phyloP scores from a whole-genome alignment of 2,329 filamentous ascomycete genomes.

The Xylaria sp. region DNA sequence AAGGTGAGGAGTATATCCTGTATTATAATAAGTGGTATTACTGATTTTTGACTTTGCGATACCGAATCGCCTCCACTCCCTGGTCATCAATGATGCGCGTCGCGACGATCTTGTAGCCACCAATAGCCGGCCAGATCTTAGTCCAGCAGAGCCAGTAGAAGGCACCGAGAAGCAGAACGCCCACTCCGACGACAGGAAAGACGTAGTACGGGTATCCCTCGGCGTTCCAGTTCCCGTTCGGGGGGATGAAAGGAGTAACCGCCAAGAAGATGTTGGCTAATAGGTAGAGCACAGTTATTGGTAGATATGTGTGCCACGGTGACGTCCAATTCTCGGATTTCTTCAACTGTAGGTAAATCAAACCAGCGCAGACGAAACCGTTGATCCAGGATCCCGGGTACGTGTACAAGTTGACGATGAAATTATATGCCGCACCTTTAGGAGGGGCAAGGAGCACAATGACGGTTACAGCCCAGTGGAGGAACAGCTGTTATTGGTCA shows the following conservation, averaged over 20 bases:
- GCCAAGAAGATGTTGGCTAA: slow-evolving; percentile 64
- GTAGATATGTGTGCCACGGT: slow-evolving; percentile 63
- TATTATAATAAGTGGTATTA: slow-evolving; percentile 16
- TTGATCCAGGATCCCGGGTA: slow-evolving; percentile 67
- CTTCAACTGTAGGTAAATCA: slow-evolving; percentile 63
- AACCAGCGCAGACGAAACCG: slow-evolving; percentile 60
- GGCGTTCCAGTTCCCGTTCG: slow-evolving; percentile 58
- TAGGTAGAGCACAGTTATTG: slow-evolving; percentile 60
- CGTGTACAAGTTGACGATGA: slow-evolving; percentile 68
- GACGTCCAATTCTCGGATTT: slow-evolving; percentile 64
- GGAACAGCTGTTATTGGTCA: slow-evolving; percentile 58
- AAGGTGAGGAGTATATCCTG: too few species aligned
- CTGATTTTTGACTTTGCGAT: slow-evolving; percentile 46
- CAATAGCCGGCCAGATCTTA: slow-evolving; percentile 60
- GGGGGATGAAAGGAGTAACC: slow-evolving; percentile 66
- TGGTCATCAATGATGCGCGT: slow-evolving; percentile 56
- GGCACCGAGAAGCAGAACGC: slow-evolving; percentile 61
- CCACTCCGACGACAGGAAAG: slow-evolving; percentile 65
- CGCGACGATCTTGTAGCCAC: slow-evolving; percentile 61
- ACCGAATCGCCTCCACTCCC: slow-evolving; percentile 47
- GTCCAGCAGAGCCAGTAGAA: slow-evolving; percentile 66
- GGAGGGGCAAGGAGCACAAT: slow-evolving; percentile 74
- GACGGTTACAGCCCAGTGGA: slow-evolving; percentile 74
- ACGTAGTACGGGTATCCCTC: slow-evolving; percentile 67
- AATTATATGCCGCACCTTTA: slow-evolving; percentile 75